Base-by-base conservation (phyloP, 768 basidiomycete genomes). In the Hypholoma fasciculare region DNA sequence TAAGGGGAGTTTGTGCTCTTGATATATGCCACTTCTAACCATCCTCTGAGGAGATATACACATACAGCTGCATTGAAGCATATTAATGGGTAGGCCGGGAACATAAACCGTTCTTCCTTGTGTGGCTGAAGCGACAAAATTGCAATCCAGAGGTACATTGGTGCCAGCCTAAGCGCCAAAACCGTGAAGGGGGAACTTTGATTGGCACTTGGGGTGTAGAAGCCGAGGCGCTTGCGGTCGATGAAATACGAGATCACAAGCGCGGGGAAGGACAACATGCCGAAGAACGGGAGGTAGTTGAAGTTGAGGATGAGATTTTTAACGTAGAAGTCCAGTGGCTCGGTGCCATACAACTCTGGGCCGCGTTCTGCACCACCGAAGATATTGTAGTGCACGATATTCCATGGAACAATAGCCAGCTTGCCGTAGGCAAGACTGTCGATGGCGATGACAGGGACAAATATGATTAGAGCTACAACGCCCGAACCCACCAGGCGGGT, bases 81-180 rank as follows among this genome's bases (percentile, higher is more conserved):
- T 48, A 98, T 73, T 34, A 98, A 72, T 1, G 94, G 91, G 70
- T 96, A 98, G 2, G 85, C 89, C 0, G 97, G 96, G 72, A 88
- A 98, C 87, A 98, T 90, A 76, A 99, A 99, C n/a, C 97, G 82
- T 69, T 99, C 97, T 73, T 99, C 97, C 74, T 99, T 99, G 74
- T 99, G 97, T 1, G 89, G 76, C 74, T 98, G 96, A 2, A 78
- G 63, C 4, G 85, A 86, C 63, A 99, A 75, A 60, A 97, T 88
- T 1, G 73, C 82, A 47, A 88, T 65, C 96, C 97, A 98, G n/a
- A 98, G 62, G 73, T 98, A 98, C 60, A 96, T 78, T 0, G 94
- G 94, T n/a, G 82, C 71, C n/a, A 98, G 78, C 38, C 95, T 82
- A 54, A 96, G 71, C 4, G 81, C 82, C 47, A 98, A 75, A 46